Conservation (phyloP, 2,329 filamentous ascomycete genomes). For the Hypoxylon sp. region DNA sequence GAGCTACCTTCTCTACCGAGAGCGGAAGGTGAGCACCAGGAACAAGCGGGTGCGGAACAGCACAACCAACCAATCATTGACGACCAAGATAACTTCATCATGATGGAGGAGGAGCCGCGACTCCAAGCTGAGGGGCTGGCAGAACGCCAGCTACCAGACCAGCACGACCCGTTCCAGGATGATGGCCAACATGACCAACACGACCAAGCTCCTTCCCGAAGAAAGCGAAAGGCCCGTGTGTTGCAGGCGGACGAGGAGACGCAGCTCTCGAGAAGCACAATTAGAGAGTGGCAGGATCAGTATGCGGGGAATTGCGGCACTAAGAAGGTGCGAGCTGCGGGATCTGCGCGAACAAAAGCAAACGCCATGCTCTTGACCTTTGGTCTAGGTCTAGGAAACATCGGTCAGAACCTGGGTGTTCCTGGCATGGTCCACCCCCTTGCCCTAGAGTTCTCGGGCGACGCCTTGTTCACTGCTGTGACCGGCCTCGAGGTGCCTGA, state of each 20-base stretch:
- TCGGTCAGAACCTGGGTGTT: conserved; percentile 46
- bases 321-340: conserved; percentile 41
- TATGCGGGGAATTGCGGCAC: conserved; percentile 59
- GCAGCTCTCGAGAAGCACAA: conserved; percentile 48
- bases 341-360: conserved; percentile 50
- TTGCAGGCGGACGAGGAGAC: conserved; percentile 45
- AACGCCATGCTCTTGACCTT: conserved; percentile 53
- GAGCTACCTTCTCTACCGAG: conserved; percentile 54
- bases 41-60: conserved; percentile 24
- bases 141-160: conserved; percentile 34
- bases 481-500: conserved; percentile 46
- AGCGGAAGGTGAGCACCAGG: conserved; percentile 25
- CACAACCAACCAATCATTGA: conserved; percentile 31
- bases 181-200: conserved; percentile 16
- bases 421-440: conserved; percentile 53
- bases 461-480: conserved; percentile 50
- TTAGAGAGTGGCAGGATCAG: conserved; percentile 52
- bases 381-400: conserved; percentile 49
- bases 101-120: conserved; percentile 49
- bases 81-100: conserved; percentile 48
- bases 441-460: conserved; percentile 56
- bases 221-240: conserved; percentile 36
- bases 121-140: conserved; percentile 50
- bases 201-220: conserved; percentile 30
- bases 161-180: conserved; percentile 26